phyloP scores from a whole-genome alignment of 352 stramenopile species.

The Phytophthora podocarpi region DNA sequence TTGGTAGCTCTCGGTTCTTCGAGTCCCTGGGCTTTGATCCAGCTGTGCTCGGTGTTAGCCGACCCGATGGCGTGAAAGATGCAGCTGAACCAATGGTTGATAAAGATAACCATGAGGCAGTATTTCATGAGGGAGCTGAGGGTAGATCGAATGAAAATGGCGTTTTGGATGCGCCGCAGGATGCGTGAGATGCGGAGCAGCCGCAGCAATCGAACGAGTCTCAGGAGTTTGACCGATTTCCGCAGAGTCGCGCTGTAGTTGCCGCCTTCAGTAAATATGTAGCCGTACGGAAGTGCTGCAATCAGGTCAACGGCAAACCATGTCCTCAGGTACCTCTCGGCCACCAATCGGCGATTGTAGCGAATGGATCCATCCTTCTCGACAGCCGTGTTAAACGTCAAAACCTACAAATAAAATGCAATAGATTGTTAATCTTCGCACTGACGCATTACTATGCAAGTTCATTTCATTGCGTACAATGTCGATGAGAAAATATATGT shows the following conservation, averaged over 20 bases:
- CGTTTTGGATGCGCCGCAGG: slow-evolving; percentile 65
- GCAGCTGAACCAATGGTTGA: slow-evolving; percentile 78
- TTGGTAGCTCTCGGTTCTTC: slow-evolving; percentile 37
- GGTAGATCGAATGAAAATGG: slow-evolving; percentile 74
- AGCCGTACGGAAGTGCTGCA: slow-evolving; percentile 59
- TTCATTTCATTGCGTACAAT: slow-evolving; percentile 47
- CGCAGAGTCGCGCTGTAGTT: slow-evolving; percentile 36
- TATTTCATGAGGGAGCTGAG: slow-evolving; percentile 72
- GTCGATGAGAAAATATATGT: slow-evolving; percentile 67
- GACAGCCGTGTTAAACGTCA: slow-evolving; percentile 63
- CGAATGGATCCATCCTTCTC: slow-evolving; percentile 57
- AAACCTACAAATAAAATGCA: slow-evolving; percentile 28
- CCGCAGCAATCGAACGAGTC: slow-evolving; percentile 61
- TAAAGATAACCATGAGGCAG: slow-evolving; percentile 69
- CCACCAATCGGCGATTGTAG: slow-evolving; percentile 45
- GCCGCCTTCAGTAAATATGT: slow-evolving; percentile 31
- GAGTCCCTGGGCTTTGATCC: slow-evolving; percentile 50
- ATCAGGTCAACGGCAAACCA: slow-evolving; percentile 60
- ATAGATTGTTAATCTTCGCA: not conserved
- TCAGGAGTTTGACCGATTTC: slow-evolving; percentile 62
- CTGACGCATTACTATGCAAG: not conserved
- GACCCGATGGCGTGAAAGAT: slow-evolving; percentile 60
- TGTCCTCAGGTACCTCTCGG: slow-evolving; percentile 42
- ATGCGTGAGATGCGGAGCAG: slow-evolving; percentile 78
- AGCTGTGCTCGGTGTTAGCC: slow-evolving; percentile 36